Evolutionary conservation across 2,329 filamentous ascomycete genomes (phyloP).

Genomic region (Penicillium expansum): DNA sequence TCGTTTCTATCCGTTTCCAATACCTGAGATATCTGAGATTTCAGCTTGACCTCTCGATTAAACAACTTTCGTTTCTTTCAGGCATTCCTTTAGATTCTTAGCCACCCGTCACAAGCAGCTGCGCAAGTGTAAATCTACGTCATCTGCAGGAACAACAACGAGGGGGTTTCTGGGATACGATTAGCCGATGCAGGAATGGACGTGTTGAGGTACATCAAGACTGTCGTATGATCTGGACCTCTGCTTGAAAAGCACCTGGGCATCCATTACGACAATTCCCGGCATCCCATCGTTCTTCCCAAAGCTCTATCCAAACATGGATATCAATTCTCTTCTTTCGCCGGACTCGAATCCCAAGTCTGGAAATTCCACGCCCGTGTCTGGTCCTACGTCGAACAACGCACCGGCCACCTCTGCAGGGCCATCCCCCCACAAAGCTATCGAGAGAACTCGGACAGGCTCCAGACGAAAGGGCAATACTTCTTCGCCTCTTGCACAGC

Average conservation of each 20-base stretch:
- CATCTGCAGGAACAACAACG: conserved; percentile 9
- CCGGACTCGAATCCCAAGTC: conserved; percentile 43
- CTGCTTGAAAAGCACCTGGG: conserved; percentile 19
- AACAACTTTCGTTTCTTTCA: conserved; percentile 4
- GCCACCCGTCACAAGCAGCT: neutral
- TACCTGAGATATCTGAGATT: conserved; percentile 1
- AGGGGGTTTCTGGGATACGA: conserved; percentile 22
- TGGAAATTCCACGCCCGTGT: conserved; percentile 32
- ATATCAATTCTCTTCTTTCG: conserved; percentile 48
- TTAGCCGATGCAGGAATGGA: conserved; percentile 37
- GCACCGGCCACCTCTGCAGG: conserved; percentile 24
- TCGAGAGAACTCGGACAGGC: conserved; percentile 37
- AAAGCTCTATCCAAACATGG: conserved; percentile 34
- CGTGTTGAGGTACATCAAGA: conserved; percentile 32
- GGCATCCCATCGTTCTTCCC: conserved; percentile 7
- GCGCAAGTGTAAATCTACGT: conserved; percentile 11
- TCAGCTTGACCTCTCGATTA: conserved; percentile 11
- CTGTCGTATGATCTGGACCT: conserved; percentile 30
- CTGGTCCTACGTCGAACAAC: conserved; percentile 28
- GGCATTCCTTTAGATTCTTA: neutral
- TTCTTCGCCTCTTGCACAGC: conserved; percentile 44
- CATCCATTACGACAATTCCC: conserved; percentile 15
- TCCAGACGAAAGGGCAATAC: conserved; percentile 35
- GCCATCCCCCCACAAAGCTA: conserved; percentile 37
- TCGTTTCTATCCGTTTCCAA: conserved; percentile 10